Conservation (phyloP, 1,284 basidiomycete genomes). For the Ceratobasidium papillatum region DNA sequence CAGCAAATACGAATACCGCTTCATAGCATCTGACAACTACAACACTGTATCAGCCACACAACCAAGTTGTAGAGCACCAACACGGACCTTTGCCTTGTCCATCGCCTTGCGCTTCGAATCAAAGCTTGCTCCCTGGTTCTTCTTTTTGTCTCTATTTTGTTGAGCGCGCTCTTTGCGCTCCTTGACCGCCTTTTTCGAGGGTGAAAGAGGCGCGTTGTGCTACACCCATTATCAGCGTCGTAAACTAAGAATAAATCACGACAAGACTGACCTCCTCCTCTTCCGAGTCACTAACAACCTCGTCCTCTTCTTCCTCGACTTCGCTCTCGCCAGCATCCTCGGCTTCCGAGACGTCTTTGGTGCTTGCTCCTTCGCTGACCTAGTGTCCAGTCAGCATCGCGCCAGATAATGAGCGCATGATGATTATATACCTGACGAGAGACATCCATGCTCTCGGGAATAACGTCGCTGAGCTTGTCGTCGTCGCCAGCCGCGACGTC, state of each 20-base stretch:
- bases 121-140: slow-evolving; percentile 70
- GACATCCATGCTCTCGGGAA: slow-evolving; percentile 78
- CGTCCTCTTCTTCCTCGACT: slow-evolving; percentile 60
- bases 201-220: slow-evolving; percentile 54
- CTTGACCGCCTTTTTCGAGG: slow-evolving; percentile 50
- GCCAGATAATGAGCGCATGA: not conserved
- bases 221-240: slow-evolving; percentile 40
- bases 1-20: slow-evolving; percentile 92
- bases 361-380: slow-evolving; percentile 46
- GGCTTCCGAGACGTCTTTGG: slow-evolving; percentile 46
- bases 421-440: slow-evolving; percentile 70
- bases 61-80: slow-evolving; percentile 15
- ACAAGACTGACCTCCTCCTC: slow-evolving; percentile 46
- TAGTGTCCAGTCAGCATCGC: slow-evolving; percentile 1
- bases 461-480: slow-evolving; percentile 80
- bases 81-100: slow-evolving; percentile 79
- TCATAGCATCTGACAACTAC: slow-evolving; percentile 93
- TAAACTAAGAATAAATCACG: slow-evolving; percentile 42
- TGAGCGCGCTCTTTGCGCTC: slow-evolving; percentile 53
- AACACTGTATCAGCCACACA: slow-evolving; percentile 43
- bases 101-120: slow-evolving; percentile 75
- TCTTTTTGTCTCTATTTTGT: slow-evolving; percentile 62
- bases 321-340: slow-evolving; percentile 62
- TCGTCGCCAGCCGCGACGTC: slow-evolving; percentile 59
- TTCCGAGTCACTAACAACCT: slow-evolving; percentile 28